A percentile compares a stretch with the other conserved stretches of the same genome.
These are phyloP conservation scores for Eucalyptus pauciflora DNA, from an alignment of 345 rosid species.

Conservation along the genomic window DNA sequence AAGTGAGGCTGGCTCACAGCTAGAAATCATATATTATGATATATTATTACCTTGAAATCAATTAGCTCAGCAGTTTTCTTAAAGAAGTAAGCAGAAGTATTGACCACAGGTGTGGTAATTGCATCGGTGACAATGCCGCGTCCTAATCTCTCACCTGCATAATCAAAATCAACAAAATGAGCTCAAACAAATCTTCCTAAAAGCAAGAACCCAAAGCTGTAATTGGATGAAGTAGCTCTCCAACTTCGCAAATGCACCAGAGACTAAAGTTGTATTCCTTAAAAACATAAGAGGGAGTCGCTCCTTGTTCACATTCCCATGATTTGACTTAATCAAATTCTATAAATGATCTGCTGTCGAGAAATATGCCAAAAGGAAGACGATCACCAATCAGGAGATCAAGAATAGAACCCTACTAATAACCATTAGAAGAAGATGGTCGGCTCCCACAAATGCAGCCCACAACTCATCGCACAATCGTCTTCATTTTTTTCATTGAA, in stretches of 20 bases:
- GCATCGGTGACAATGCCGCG: constrained; percentile 97
- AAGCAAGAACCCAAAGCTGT: neutral
- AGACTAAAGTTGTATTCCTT: neutral
- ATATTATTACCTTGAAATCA: constrained; percentile 70
- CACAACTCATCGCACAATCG: neutral
- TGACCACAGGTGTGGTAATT: constrained; percentile 90
- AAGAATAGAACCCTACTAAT: neutral
- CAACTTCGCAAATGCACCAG: neutral
- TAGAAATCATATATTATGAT: neutral
- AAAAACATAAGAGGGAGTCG: neutral
- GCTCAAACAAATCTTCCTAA: neutral
- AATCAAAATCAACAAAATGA: neutral
- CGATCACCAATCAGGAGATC: neutral
- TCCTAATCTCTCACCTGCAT: constrained; percentile 84
- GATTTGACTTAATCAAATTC: neutral
- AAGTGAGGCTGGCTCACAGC: neutral
- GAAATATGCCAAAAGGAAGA: neutral
- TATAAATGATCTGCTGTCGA: neutral
- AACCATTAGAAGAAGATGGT: neutral
- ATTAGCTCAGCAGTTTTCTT: constrained; percentile 78
- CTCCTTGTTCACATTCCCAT: neutral
- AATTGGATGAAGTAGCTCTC: neutral
- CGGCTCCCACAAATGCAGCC: neutral
- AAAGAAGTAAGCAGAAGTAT: constrained; percentile 89
- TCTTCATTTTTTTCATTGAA: neutral